These are phyloP conservation scores for Tylopilus felleus DNA, from an alignment of 768 basidiomycete genomes.

Conservation along the genomic window DNA sequence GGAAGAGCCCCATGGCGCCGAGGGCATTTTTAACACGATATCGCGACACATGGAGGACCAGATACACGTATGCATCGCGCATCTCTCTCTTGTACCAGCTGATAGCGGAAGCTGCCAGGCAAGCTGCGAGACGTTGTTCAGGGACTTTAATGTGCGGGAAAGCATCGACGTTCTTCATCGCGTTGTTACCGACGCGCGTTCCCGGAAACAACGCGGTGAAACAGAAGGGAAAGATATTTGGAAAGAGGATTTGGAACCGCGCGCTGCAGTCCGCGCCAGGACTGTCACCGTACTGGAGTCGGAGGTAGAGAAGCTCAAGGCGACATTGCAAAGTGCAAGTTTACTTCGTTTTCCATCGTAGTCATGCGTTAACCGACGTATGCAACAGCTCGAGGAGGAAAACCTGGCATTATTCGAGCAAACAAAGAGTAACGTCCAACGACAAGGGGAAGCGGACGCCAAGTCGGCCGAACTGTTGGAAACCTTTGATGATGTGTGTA, in stretches of 20 bases:
- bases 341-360: neutral
- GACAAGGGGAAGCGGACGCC: conserved; percentile 44
- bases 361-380: neutral
- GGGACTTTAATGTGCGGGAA: conserved; percentile 61
- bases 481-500: conserved; percentile 50
- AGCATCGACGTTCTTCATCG: conserved; percentile 69
- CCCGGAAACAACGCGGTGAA: conserved; percentile 45
- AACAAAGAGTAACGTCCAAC: conserved; percentile 46
- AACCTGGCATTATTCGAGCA: conserved; percentile 48
- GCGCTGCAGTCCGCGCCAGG: conserved; percentile 57
- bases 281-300: conserved; percentile 56
- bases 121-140: conserved; percentile 67
- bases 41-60: conserved; percentile 70
- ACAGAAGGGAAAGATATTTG: conserved; percentile 54
- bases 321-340: conserved; percentile 36
- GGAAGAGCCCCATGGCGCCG: conserved; percentile 60
- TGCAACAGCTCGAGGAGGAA: conserved; percentile 52
- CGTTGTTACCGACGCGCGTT: conserved; percentile 63
- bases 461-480: conserved; percentile 47
- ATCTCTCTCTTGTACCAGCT: neutral
- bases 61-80: conserved; percentile 35
- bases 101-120: conserved; percentile 40
- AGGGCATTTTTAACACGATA: conserved; percentile 60
- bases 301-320: conserved; percentile 39
- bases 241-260: conserved; percentile 62